These are phyloP conservation scores for Trypanosoma mega DNA, from an alignment of 208 protist species.

Conservation along the genomic window DNA sequence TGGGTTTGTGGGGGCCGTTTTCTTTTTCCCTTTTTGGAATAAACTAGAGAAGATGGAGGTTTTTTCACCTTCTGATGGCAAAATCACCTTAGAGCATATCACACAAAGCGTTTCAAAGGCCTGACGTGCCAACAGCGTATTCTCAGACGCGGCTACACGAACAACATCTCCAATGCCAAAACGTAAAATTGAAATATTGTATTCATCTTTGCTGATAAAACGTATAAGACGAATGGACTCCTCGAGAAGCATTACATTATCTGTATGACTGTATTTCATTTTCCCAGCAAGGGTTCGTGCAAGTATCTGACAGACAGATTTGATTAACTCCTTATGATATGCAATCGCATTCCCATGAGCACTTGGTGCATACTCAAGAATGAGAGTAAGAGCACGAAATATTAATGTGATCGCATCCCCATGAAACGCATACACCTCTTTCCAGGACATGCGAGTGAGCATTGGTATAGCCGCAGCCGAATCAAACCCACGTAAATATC, in stretches of 20 bases:
- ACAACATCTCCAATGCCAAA: conserved; percentile 68
- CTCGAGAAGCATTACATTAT: conserved; percentile 60
- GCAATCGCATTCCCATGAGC: conserved; percentile 50
- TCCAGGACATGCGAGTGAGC: conserved; percentile 49
- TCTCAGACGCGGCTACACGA: conserved; percentile 55
- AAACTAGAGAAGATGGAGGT: conserved; percentile 32
- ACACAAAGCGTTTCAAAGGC: conserved; percentile 71
- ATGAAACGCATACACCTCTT: conserved; percentile 17
- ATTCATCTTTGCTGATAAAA: conserved; percentile 78
- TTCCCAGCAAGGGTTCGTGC: conserved; percentile 51
- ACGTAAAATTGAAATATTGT: conserved; percentile 51
- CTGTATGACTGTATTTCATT: conserved; percentile 50
- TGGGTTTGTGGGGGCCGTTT: not conserved
- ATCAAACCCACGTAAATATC: conserved; percentile 82
- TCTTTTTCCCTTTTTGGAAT: conserved; percentile 41
- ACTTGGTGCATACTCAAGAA: conserved; percentile 80
- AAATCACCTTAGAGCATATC: conserved; percentile 71
- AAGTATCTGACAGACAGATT: conserved; percentile 44
- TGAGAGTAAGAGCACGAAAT: conserved; percentile 73
- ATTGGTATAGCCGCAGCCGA: conserved; percentile 41
- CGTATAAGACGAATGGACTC: conserved; percentile 79
- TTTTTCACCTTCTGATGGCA: conserved; percentile 66
- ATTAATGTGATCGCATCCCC: conserved; percentile 69
- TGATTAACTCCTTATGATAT: conserved; percentile 52
- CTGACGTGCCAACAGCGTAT: conserved; percentile 59